These are phyloP conservation scores for Lactuca saligna DNA, from an alignment of 129 eudicot species.

Conservation along the genomic window DNA sequence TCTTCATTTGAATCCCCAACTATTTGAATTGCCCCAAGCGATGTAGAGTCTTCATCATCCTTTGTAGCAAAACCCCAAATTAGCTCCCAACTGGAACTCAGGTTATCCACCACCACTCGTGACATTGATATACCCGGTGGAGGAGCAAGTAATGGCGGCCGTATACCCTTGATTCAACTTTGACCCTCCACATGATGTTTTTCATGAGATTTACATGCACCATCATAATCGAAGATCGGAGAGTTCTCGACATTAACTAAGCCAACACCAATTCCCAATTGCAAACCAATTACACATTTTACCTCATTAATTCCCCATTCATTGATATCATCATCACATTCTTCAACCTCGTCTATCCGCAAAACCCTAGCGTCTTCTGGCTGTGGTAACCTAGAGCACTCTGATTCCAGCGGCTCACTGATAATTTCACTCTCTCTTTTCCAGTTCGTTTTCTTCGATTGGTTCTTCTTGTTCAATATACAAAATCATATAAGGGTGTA, in stretches of 20 bases:
- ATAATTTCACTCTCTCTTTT: no score
- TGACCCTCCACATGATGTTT: constrained; percentile 11
- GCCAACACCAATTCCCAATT: background rate
- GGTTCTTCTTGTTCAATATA: no score
- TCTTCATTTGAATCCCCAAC: constrained; percentile 18
- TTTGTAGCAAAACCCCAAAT: constrained; percentile 35
- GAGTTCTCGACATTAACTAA: background rate
- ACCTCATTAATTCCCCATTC: constrained; percentile 16
- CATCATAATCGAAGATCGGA: constrained; percentile 3
- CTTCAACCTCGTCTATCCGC: background rate
- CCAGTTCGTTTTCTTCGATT: no score
- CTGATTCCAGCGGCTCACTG: background rate
- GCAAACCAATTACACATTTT: background rate
- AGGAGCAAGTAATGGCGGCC: constrained; percentile 38
- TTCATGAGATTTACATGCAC: background rate
- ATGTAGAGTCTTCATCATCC: constrained; percentile 16
- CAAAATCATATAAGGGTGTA: no score
- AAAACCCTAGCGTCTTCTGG: background rate
- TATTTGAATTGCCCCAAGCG: background rate
- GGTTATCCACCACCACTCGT: constrained; percentile 32
- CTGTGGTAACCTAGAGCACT: background rate
- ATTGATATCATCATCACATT: constrained; percentile 2
- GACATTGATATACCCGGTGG: constrained; percentile 13
- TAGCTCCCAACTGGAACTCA: constrained; percentile 50
- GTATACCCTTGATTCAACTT: background rate